Evolutionary conservation across 2,329 filamentous ascomycete species (phyloP), one percentile per base, ranked within the genome.

Genomic region (Paecilomyces dactylethromorphus): DNA sequence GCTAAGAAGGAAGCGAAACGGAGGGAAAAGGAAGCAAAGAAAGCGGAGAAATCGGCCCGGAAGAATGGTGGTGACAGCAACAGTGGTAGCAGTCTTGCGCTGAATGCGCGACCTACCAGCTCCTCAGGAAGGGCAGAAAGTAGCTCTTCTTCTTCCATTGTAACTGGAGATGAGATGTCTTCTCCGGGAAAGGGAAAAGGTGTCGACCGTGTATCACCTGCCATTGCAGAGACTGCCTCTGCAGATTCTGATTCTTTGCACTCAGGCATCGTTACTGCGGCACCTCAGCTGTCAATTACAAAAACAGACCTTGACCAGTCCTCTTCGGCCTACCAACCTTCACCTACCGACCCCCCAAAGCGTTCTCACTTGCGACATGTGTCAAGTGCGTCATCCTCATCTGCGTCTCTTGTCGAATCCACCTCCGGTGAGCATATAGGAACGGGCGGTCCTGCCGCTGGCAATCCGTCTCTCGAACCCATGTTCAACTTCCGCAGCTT

Each of bases 401-500:
- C 87, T 8, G 95, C 92, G 0, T 96, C 91, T 0, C 79, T 87
- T 12, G 80, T 85, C 0, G 91, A 93, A 55, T 90, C 87, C 32
- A 68, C 66, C 11, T 60, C 71, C 0, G 71, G 72, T 2, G 75
- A 77, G 22, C 69, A 69, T 21, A 56, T 66, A 2, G 78, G 81
- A 1, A 78, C 80, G 1, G 83, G 79, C 31, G 82, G 79, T 53
- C 79, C 81, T 3, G 79, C 81, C 13, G 76, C 76, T 63, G 76
- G 75, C 5, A 82, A 78, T 57, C 68, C 79, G 3, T 81, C 81
- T 53, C 77, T 82, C 0, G 92, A 97, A 69, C 85, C 91, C 2
- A 86, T 96, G 84, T 94, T 96, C 75, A 97, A 96, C 72, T 97
- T 97, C 70, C 83, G 87, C 58, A 96, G 91, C 65, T 78, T 97